Conservation (phyloP, 805 yeast genomes). For the Pichia occidentalis region DNA sequence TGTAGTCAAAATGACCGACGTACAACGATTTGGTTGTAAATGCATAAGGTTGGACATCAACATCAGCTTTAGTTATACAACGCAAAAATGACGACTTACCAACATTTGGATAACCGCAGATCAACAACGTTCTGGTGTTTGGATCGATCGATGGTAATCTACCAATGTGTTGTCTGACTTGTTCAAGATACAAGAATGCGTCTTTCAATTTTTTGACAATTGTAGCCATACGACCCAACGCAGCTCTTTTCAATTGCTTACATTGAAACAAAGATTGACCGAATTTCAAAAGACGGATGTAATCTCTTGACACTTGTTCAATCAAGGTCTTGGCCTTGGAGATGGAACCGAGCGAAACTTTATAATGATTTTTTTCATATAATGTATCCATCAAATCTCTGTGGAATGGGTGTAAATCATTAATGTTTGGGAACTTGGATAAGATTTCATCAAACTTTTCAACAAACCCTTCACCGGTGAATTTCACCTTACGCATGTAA, state of each 20-base stretch:
- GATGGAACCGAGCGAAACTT: conserved; percentile 90
- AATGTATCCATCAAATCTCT: conserved; percentile 96
- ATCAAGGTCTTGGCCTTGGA: conserved; percentile 89
- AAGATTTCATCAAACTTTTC: conserved; percentile 87
- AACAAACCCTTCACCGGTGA: conserved; percentile 90
- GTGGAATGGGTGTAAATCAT: conserved; percentile 98
- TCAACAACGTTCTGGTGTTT: conserved; percentile 92
- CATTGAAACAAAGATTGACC: conserved; percentile 98
- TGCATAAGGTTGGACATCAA: conserved; percentile 98
- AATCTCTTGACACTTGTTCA: conserved; percentile 95
- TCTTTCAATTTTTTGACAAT: conserved; percentile 93
- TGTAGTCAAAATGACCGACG: conserved; percentile 98
- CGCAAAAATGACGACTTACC: conserved; percentile 95
- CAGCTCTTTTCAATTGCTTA: conserved; percentile 97
- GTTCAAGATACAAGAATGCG: conserved; percentile 88
- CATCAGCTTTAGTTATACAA: conserved; percentile 95
- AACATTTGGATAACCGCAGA: conserved; percentile 98
- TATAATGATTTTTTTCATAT: conserved; percentile 96
- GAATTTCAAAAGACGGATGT: conserved; percentile 85
- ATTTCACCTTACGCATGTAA: conserved; percentile 96
- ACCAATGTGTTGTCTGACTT: conserved; percentile 98
- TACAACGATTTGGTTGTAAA: conserved; percentile 96
- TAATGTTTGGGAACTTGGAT: conserved; percentile 89
- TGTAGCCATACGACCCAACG: conserved; percentile 99
- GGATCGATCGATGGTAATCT: conserved; percentile 98